phyloP scores from a whole-genome alignment of 768 basidiomycete genomes.

The Mycena albidolilacea region DNA sequence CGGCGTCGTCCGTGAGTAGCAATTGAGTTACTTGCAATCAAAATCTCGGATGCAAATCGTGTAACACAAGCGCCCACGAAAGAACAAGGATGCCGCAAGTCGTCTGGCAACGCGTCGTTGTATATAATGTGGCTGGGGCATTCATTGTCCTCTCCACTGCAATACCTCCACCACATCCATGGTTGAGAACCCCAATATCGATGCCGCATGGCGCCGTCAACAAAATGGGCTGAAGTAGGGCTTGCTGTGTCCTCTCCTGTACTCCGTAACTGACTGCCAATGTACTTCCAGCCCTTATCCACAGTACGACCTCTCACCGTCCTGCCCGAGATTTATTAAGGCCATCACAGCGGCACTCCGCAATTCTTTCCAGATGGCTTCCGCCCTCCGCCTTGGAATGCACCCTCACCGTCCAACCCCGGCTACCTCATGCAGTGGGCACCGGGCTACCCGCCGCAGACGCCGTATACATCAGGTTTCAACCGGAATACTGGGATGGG shows the following conservation, averaged over 20 bases:
- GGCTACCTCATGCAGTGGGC: background rate
- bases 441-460: background rate
- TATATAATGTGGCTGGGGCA: background rate
- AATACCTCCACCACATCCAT: too few relatives aligned
- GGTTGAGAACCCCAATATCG: too few relatives aligned
- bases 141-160: background rate
- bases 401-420: background rate
- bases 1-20: too few relatives aligned
- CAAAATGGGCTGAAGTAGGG: too few relatives aligned
- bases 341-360: background rate
- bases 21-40: too few relatives aligned
- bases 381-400: background rate
- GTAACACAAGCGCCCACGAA: slow-evolving; percentile 9
- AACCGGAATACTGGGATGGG: background rate
- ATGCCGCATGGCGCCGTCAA: too few relatives aligned
- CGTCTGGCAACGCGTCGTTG: background rate
- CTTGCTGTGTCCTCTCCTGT: too few relatives aligned
- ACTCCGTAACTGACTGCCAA: too few relatives aligned
- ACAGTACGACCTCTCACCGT: background rate
- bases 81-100: background rate
- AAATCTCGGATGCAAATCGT: background rate
- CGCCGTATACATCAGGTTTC: background rate
- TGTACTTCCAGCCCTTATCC: background rate
- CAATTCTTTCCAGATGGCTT: background rate
- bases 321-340: background rate